phyloP scores from a whole-genome alignment of 106 monocot genomes.

The Ottelia alismoides region DNA sequence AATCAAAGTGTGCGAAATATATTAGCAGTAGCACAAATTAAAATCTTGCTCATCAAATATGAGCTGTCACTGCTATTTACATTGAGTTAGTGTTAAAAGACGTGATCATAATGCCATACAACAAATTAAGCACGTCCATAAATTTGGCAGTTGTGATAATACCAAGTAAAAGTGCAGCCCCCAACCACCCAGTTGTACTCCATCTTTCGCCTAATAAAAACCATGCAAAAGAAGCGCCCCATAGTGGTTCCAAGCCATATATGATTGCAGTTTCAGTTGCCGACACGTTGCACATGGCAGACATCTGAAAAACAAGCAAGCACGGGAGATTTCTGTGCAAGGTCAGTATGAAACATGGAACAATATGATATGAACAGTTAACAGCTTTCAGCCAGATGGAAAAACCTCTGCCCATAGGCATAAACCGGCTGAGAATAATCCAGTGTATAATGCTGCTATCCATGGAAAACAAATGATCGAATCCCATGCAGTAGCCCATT shows the following conservation, averaged over 20 bases:
- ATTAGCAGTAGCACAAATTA: too few species aligned
- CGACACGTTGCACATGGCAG: conserved; percentile 72
- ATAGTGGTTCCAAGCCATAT: conserved; percentile 78
- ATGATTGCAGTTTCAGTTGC: conserved; percentile 82
- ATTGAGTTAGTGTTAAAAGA: too few species aligned
- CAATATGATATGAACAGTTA: neutral
- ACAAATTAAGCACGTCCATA: too few species aligned
- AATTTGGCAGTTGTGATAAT: too few species aligned
- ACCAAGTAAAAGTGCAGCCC: conserved; percentile 72
- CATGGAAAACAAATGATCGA: conserved; percentile 64
- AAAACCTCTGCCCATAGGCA: conserved; percentile 80
- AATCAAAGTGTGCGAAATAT: too few species aligned
- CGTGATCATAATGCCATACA: too few species aligned
- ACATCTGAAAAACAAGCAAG: conserved; percentile 29
- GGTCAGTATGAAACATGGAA: neutral
- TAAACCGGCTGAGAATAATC: conserved; percentile 66
- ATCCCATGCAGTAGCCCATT: conserved; percentile 29
- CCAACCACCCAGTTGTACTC: conserved; percentile 54
- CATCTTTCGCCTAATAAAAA: conserved; percentile 76
- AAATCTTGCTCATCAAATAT: too few species aligned
- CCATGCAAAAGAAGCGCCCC: conserved; percentile 93
- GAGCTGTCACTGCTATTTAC: too few species aligned
- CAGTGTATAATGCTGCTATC: conserved; percentile 88
- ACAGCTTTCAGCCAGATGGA: neutral
- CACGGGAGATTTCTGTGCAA: neutral